Evolutionary conservation across 2,329 filamentous ascomycete genomes (phyloP).

Genomic region (Pestalotiopsis fici): DNA sequence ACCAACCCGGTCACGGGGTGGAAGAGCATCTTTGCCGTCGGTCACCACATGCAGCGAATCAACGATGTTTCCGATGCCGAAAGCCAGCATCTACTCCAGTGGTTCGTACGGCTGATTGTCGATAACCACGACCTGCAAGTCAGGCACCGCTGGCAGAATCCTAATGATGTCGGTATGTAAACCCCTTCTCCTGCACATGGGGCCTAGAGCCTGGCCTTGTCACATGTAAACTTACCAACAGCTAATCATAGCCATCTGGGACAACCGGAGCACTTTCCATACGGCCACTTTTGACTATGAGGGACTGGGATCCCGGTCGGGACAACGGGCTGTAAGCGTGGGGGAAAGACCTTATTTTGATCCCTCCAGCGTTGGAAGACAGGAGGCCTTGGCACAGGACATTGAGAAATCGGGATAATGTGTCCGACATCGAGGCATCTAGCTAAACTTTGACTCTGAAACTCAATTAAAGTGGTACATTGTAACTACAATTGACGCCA

Average conservation of each 20-base stretch:
- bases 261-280: slow-evolving; percentile 56
- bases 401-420: no score
- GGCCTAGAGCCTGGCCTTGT: no score
- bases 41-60: slow-evolving; percentile 24
- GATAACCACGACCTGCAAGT: slow-evolving; percentile 29
- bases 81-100: not conserved
- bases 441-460: no score
- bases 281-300: slow-evolving; percentile 25
- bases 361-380: not conserved
- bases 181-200: no score
- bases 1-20: slow-evolving; percentile 66
- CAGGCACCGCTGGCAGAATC: slow-evolving; percentile 32
- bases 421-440: no score
- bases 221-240: no score
- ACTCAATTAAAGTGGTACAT: no score
- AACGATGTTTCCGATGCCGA: slow-evolving; percentile 17
- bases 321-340: not conserved
- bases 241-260: slow-evolving; percentile 60
- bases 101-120: slow-evolving; percentile 20
- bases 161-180: no score
- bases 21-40: slow-evolving; percentile 47
- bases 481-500: no score
- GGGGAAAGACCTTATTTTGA: not conserved
- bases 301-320: not conserved
- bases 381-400: not conserved